Evolutionary conservation across 2,329 filamentous ascomycete genomes (phyloP), one percentile per base, ranked within the genome.

Genomic region (Pyricularia pennisetigena): DNA sequence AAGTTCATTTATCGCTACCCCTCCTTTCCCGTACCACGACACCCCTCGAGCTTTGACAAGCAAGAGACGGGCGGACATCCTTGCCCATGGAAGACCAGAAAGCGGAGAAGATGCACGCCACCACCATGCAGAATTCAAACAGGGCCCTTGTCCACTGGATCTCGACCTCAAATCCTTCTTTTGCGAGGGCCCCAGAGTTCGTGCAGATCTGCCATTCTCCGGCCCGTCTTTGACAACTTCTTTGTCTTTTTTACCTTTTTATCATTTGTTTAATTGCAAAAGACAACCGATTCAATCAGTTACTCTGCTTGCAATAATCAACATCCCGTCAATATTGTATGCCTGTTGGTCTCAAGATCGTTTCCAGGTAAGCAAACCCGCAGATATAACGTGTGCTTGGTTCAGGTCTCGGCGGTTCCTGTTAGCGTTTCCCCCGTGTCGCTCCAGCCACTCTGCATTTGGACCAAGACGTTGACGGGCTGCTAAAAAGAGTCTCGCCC

Each of bases 1-100:
- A 41, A n/a, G 26, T 67, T 63, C 66, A 67, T 67, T 67, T 67
- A 67, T 67, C 30, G 66, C 66, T 62, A 61, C 66, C 66, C 57
- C 54, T 59, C 66, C 57, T 67, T 30, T 30, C 54, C 32, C 64
- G 32, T 66, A 66, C 54, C 32, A 57, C 59, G 66, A 62, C 66
- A 35, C n/a, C 66, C 54, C 29, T 29, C 8, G 29, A 62, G 49
- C 30, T 16, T 63, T 32, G 49, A 30, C 32, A 16, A 63, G 65
- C 66, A n/a, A 29, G 49, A 61, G 28, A 35, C 24, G 29, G 35
- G 35, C 29, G 65, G 29, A 26, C 35, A 66, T 28, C 23, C 32
- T 28, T 64, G 62, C 20, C 26, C 23, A 29, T n/a, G 26, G 62
- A n/a, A 32, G 62, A 64, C 26, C 16, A 28, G n/a, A 49, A 54